Evolutionary conservation across 2,329 filamentous ascomycete species (phyloP).

Genomic region (Kalmusia sp.): DNA sequence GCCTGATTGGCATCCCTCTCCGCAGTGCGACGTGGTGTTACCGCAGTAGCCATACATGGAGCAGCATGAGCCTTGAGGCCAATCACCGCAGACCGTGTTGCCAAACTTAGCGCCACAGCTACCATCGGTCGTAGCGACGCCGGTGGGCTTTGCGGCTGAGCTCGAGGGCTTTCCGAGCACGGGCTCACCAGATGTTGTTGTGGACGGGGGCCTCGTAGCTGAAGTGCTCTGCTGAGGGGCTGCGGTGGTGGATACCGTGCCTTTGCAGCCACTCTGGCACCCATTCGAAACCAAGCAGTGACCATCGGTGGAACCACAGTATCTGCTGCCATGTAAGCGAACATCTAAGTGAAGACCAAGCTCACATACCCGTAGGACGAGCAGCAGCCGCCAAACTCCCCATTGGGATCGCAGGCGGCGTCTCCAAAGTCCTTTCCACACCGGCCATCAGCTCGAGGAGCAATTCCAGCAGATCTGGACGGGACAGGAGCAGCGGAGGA

Average conservation of each 20-base stretch:
- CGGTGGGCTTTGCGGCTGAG: slow-evolving; percentile 28
- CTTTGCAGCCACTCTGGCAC: slow-evolving; percentile 51
- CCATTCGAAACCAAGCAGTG: slow-evolving; percentile 47
- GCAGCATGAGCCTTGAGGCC: slow-evolving; percentile 61
- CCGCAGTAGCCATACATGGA: slow-evolving; percentile 65
- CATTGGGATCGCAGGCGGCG: slow-evolving; percentile 49
- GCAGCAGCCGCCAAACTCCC: slow-evolving; percentile 51
- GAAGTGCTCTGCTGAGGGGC: slow-evolving; percentile 17
- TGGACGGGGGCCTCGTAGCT: slow-evolving; percentile 36
- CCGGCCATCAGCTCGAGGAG: slow-evolving; percentile 45
- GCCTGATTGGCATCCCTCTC: slow-evolving; percentile 62
- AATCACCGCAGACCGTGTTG: slow-evolving; percentile 60
- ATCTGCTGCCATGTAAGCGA: slow-evolving; percentile 28
- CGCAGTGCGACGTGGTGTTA: slow-evolving; percentile 59
- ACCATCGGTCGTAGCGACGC: slow-evolving; percentile 57
- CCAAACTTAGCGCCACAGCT: slow-evolving; percentile 60
- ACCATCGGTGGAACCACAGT: slow-evolving; percentile 46
- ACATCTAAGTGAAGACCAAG: too few species aligned
- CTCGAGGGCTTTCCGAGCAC: slow-evolving; percentile 43
- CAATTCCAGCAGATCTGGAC: slow-evolving; percentile 15
- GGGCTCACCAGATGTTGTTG: slow-evolving; percentile 44
- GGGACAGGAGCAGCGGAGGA: slow-evolving; percentile 12
- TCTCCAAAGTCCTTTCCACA: slow-evolving; percentile 50
- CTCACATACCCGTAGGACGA: slow-evolving; percentile 31
- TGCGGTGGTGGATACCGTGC: slow-evolving; percentile 15